phyloP scores from a whole-genome alignment of 2,329 filamentous ascomycete genomes.

The Penicillium carneum region DNA sequence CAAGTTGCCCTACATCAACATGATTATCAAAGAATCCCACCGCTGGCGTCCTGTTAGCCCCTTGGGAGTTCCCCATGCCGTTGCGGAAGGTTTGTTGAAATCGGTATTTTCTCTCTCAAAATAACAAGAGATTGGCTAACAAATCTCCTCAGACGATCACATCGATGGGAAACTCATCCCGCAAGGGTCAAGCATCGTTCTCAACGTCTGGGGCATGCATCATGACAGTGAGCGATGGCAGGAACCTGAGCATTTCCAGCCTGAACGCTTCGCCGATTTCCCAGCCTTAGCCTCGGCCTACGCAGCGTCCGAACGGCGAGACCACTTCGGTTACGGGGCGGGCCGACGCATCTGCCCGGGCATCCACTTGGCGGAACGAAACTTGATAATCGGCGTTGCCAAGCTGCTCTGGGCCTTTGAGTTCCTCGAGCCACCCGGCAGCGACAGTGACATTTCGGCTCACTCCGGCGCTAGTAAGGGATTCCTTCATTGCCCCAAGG shows the following conservation, averaged over 20 bases:
- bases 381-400: not conserved
- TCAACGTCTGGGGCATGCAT: constrained; percentile 8
- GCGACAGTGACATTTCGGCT: not conserved
- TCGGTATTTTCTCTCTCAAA: not conserved
- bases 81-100: constrained; percentile 1
- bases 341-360: constrained; percentile 5
- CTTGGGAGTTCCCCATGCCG: not conserved
- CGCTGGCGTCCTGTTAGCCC: constrained; percentile 3
- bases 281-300: not conserved
- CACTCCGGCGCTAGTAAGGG: not conserved
- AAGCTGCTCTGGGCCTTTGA: constrained; percentile 14
- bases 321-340: constrained; percentile 4
- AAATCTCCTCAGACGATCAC: not conserved
- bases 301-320: not conserved
- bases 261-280: not conserved
- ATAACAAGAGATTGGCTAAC: not conserved
- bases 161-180: constrained; percentile 4
- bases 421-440: not conserved
- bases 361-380: constrained; percentile 12
- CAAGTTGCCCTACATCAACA: constrained; percentile 5
- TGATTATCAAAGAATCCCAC: constrained; percentile 5
- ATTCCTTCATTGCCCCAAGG: not conserved
- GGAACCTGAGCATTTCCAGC: not conserved
- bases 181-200: not conserved
- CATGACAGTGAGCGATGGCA: not conserved